Evolutionary conservation across 768 basidiomycete species (phyloP), one percentile per base, ranked within the genome.

Genomic region (Termitomyces sp.): DNA sequence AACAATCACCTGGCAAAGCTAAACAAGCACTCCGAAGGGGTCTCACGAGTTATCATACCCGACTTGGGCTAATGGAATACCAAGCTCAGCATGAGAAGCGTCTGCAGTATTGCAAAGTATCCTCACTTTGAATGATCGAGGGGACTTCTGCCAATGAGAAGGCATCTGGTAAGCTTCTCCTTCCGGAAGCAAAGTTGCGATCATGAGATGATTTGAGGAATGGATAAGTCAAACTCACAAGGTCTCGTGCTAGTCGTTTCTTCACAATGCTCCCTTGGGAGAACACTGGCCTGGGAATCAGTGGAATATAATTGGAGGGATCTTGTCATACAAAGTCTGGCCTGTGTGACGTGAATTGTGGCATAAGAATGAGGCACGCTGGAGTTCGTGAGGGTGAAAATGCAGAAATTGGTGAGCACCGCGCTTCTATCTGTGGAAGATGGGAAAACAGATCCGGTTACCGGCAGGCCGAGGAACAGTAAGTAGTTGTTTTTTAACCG

Each of bases 391-490:
- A 28, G 57, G 28, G 16, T 22, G 20, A 38, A 39, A 40, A 28
- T 8, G 39, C 57, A 54, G 28, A 44, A 38, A 50, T 35, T 20
- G 39, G 51, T 9, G 40, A 32, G 9, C 28, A 51, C 1, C 20
- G 44, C 18, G 24, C 40, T 45, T 38, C 33, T 55, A 16, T 51
- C 42, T 35, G 54, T 28, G 48, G 20, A 46, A 16, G 35, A 50
- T 59, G 54, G 40, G 48, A 55, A 45, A 44, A 28, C 28, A 24
- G 13, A 46, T 42, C 48, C 50, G 22, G 53, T 40, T 55, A 32
- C 22, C 15, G 42, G 39, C 22, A 32, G 16, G 9, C 46, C 39
- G 57, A 48, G 62, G n/a, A n/a, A n/a, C n/a, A n/a, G n/a, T n/a
- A n/a, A n/a, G n/a, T n/a, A n/a, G n/a, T n/a, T n/a, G n/a, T n/a